Conservation (phyloP, 345 rosid species). For the Mangifera indica region DNA sequence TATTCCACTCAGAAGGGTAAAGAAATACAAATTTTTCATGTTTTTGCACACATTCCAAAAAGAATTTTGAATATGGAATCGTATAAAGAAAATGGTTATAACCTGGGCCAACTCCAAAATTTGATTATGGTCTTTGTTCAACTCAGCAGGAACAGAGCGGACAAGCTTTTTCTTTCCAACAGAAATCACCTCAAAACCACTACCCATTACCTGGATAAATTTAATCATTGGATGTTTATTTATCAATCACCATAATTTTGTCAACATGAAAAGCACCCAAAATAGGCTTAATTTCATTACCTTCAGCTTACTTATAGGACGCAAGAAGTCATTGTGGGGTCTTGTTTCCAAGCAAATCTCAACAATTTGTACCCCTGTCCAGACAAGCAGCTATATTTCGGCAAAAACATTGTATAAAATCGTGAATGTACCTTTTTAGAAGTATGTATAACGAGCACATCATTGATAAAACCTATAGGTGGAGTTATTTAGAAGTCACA, state of each 20-base stretch:
- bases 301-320: constrained; percentile 63
- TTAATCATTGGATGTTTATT: no score
- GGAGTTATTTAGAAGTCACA: constrained; percentile 1
- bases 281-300: no score
- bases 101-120: constrained; percentile 92
- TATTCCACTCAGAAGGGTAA: neutral
- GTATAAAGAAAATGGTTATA: neutral
- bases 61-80: neutral
- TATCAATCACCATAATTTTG: no score
- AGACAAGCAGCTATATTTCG: constrained; percentile 31
- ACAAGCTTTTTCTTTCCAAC: constrained; percentile 85
- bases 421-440: neutral
- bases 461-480: neutral
- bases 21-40: neutral
- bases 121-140: constrained; percentile 92
- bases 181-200: constrained; percentile 88
- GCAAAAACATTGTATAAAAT: constrained; percentile 9
- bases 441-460: neutral
- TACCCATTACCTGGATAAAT: constrained; percentile 62
- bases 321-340: constrained; percentile 82
- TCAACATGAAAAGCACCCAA: no score
- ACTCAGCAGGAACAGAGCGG: constrained; percentile 89
- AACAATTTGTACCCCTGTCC: constrained; percentile 81
- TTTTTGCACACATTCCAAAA: neutral
- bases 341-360: constrained; percentile 80